Conservation (phyloP, 2,329 filamentous ascomycete genomes). For the Thielaviopsis musarum region DNA sequence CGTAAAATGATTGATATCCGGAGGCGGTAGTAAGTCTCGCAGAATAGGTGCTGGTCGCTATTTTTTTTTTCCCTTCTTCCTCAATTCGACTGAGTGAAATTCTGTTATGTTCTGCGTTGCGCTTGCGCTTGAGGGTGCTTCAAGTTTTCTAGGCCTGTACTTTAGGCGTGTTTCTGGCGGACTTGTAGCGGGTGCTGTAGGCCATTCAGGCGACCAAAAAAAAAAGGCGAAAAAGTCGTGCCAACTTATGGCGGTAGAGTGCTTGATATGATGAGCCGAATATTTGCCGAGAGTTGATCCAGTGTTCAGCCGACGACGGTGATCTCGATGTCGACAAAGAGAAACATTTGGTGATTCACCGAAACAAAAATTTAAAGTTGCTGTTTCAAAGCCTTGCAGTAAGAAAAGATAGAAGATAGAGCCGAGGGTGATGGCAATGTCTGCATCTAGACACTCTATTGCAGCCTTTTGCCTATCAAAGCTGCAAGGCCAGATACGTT, state of each 20-base stretch:
- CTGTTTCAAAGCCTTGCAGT: not conserved
- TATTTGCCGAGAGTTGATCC: not conserved
- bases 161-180: no score
- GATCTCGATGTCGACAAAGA: not conserved
- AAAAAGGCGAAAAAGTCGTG: not conserved
- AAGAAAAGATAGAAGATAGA: not conserved
- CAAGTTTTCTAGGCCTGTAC: no score
- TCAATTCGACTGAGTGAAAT: no score
- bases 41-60: no score
- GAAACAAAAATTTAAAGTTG: not conserved
- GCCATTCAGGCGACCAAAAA: no score
- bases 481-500: not conserved
- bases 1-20: not conserved
- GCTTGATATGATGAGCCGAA: not conserved
- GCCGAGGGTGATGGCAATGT: not conserved
- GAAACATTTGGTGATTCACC: not conserved
- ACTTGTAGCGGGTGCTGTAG: no score
- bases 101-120: no score
- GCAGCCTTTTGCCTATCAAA: not conserved
- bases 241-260: not conserved
- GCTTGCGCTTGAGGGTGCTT: no score
- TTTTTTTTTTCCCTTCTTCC: not conserved
- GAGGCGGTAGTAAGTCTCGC: not conserved
- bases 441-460: not conserved
- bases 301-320: not conserved